Base-by-base conservation (phyloP, 2,329 filamentous ascomycete genomes). In the Coniochaeta hoffmannii region DNA sequence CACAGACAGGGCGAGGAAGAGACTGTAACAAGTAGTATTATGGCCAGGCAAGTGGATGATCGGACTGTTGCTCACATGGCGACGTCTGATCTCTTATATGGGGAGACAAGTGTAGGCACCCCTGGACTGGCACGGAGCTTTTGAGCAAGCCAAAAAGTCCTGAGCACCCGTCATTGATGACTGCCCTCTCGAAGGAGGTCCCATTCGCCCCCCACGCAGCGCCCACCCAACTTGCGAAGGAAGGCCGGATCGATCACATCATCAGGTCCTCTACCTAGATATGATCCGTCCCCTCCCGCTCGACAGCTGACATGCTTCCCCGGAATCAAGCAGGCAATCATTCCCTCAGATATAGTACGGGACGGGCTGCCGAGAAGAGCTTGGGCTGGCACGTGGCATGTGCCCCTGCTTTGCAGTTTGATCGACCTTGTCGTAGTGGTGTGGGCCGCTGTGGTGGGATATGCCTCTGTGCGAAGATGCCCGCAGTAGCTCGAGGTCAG, bases 331-430 rank as follows among this genome's bases (percentile, higher is more conserved):
- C 41, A 46, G 41, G 24, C 22, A 46, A 15, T 15, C 41, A 15
- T 19, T 28, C 41, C 41, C 19, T 24, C 41, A 46, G 10, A 46
- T 46, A 46, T 4, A 46, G 41, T 46, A 46, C 22, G 41, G 41
- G 14, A 46, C 41, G 26, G 22, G 41, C 41, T 46, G 41, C 41
- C 41, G 41, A 50, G 49, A 50, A n/a, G 28, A n/a, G 28, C 26
- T 34, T 26, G 53, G 58, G 54, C 51, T 50, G 55, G 56, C 62
- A 64, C 58, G 62, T 63, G 62, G 63, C 57, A 56, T 61, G 51
- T 53, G 55, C 53, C 54, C 56, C 53, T 30, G 54, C 24, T 50
- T 41, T 50, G 19, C 34, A 22, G 61, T 61, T 61, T 61, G 59
- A 63, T 63, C 60, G 41, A 55, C 53, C 59, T 32, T 50, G 38